These are phyloP conservation scores for Camellia oleifera DNA, from an alignment of 179 eudicot species.

Conservation along the genomic window DNA sequence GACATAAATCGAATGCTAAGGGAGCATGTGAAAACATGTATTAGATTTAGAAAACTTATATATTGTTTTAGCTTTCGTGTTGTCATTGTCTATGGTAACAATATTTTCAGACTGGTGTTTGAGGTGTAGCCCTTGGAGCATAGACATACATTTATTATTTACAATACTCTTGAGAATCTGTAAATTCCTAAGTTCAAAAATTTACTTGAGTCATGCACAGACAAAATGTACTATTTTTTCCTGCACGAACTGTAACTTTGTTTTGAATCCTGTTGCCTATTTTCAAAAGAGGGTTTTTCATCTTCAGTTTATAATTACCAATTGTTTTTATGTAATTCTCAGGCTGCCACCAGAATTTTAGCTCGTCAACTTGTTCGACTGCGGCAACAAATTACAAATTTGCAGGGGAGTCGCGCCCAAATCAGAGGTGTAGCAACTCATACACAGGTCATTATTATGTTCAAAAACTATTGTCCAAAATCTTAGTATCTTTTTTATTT, in stretches of 20 bases:
- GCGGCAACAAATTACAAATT: slow-evolving; percentile 79
- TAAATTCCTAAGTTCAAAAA: too few relatives aligned
- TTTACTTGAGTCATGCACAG: too few relatives aligned
- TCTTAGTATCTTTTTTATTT: background rate
- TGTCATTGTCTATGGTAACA: background rate
- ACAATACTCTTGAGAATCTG: too few relatives aligned
- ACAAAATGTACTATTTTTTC: too few relatives aligned
- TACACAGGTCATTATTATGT: slow-evolving; percentile 62
- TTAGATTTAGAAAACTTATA: background rate
- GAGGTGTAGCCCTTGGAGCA: background rate
- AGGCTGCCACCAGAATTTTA: slow-evolving; percentile 94
- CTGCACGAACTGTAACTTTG: background rate
- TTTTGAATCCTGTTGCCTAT: background rate
- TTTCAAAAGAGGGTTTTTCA: background rate
- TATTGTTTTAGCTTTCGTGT: background rate
- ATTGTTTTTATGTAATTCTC: slow-evolving; percentile 7
- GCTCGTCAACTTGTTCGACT: slow-evolving; percentile 93
- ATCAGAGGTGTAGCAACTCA: slow-evolving; percentile 94
- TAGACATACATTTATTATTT: background rate
- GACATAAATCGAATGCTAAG: background rate
- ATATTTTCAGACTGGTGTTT: background rate
- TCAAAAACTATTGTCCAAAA: background rate
- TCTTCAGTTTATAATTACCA: background rate
- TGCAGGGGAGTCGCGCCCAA: slow-evolving; percentile 97
- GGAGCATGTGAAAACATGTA: background rate